Evolutionary conservation across 139 green algal genomes (phyloP).

Genomic region (Chlorella sp.): DNA sequence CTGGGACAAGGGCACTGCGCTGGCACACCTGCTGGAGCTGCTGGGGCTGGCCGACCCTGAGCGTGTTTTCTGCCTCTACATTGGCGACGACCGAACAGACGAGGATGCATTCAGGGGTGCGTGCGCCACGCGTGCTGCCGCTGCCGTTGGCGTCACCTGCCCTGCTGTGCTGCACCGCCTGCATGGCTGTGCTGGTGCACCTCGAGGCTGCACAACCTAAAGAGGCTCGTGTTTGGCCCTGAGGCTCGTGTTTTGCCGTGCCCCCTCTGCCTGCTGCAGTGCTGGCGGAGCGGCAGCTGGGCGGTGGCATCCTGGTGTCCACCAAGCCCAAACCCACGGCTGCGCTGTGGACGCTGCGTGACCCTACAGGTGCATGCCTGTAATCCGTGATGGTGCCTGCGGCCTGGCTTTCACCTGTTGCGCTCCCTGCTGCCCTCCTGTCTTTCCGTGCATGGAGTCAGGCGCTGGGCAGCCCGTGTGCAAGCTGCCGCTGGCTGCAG

Average conservation of each 20-base stretch:
- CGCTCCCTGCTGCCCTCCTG: neutral
- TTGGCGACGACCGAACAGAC: constrained; percentile 97
- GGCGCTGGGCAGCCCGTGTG: neutral
- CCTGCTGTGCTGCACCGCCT: neutral
- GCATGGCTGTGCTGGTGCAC: no score
- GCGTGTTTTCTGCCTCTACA: constrained; percentile 90
- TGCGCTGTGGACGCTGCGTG: constrained; percentile 73
- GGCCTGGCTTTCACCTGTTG: neutral
- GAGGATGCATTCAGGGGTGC: constrained; percentile 92
- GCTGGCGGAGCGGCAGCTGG: constrained; percentile 38
- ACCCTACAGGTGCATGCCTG: constrained; percentile 77
- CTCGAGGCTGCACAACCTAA: neutral
- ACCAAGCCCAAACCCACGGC: constrained; percentile 80
- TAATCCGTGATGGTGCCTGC: no score
- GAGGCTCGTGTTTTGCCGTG: neutral
- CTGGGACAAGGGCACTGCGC: constrained; percentile 96
- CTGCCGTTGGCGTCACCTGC: neutral
- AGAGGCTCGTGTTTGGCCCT: no score
- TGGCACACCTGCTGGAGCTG: constrained; percentile 88
- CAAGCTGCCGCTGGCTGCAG: no score
- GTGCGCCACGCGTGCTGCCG: neutral
- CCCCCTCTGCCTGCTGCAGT: constrained; percentile 3
- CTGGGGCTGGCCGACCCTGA: constrained; percentile 69
- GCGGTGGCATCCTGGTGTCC: constrained; percentile 86
- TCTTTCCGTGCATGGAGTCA: neutral